Evolutionary conservation across 2,329 filamentous ascomycete species (phyloP), one percentile per base, ranked within the genome.

Genomic region (Aureobasidium sp.): DNA sequence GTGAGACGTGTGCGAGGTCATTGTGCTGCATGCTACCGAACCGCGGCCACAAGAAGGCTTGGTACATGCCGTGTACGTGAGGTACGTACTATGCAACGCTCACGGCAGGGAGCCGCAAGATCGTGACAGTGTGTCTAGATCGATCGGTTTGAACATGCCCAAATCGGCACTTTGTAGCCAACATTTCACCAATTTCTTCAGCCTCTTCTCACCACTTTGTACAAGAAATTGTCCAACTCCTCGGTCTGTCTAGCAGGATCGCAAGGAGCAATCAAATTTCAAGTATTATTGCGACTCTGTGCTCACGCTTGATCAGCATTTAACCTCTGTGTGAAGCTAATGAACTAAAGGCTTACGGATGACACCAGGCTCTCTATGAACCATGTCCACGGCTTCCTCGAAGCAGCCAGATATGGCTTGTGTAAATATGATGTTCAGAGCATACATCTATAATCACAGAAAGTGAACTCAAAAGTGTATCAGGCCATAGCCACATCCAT

Each of bases 21-120:
- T 57, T 57, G 53, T 57, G 53, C 7, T 57, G 53, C 53, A 57
- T 57, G n/a, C 51, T 57, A 17, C 52, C 37, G n/a, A 57, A 57
- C 41, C 27, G 45, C 12, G 29, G 29, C 53, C 53, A 57, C 53
- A 39, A 25, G 37, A 55, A 44, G 53, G 53, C 53, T 56, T 56
- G 27, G 51, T 39, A 55, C 37, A 42, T 57, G 53, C 53, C 27
- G 39, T 34, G 53, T 57, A 45, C 25, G 8, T 31, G n/a, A 2
- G 51, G 36, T 55, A 55, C 51, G 37, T 55, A 55, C 37, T 42
- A 39, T 56, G 39, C 27, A 34, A 57, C 53, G 15, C 25, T n/a
- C 53, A 57, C 53, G 53, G 53, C 39, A 57, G 53, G 17, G 39
- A 34, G 53, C 53, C 53, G 53, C 53, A 25, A 57, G 41, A 36